Evolutionary conservation across 345 rosid species (phyloP), one percentile per base, ranked within the genome.

Genomic region (Euphorbia lathyris): DNA sequence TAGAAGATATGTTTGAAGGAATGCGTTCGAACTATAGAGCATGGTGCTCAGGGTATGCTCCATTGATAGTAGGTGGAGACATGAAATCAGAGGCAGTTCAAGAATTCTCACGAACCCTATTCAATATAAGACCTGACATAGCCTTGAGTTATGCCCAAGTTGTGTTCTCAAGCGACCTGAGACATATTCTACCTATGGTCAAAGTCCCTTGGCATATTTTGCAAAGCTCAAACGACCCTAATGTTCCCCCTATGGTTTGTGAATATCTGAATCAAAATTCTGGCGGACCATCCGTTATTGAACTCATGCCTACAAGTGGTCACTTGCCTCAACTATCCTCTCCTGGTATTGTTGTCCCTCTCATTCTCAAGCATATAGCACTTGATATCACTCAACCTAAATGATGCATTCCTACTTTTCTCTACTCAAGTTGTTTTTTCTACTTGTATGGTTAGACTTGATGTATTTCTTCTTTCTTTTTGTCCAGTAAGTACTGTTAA

Each of bases 251-350:
- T 9, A 1, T 5, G 8, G 65, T 32, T 14, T 22, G 58, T 29
- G 58, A 72, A 29, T 57, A 45, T 48, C 17, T 72, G 50, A 34
- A 58, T 20, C 58, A 16, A 20, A 34, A 73, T 38, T 29, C 60
- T 7, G 61, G 66, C 1, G 66, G 66, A 17, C 34, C n/a, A 17
- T 73, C 76, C 36, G 10, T 48, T 20, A 62, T 74, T 5, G 67
- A 61, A 66, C 12, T 62, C 32, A 40, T 74, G 77, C 48, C 77
- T 0, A n/a, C 36, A 0, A 34, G 25, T 7, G 61, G 67, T 59
- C 72, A 74, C 67, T 23, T 67, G 77, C 51, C 77, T 9, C 68
- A 68, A 27, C 53, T 68, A 16, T 61, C 58, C 58, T 68, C 68
- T 3, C 77, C 77, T 1, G 64, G 52, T 29, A 22, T 52, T 11